Evolutionary conservation across 2,329 filamentous ascomycete species (phyloP).

Genomic region (Thielaviopsis populi): DNA sequence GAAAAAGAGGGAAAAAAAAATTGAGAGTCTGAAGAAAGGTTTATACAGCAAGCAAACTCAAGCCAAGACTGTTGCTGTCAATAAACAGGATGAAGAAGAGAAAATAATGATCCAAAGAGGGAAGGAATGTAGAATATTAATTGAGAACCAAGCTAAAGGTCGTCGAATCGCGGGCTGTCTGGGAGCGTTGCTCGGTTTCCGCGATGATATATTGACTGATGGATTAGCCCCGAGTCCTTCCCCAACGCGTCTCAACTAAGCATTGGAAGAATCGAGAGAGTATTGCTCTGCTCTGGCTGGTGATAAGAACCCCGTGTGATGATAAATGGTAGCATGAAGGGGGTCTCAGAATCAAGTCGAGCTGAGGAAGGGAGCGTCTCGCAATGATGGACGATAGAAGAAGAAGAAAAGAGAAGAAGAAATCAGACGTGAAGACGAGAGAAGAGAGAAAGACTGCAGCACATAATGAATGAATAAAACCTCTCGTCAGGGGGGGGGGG

Average conservation of each 20-base stretch:
- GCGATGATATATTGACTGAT: background rate
- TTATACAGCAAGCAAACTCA: background rate
- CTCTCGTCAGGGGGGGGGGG: background rate
- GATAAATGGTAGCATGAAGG: background rate
- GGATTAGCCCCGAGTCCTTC: background rate
- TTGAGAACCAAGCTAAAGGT: background rate
- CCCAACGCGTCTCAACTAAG: constrained; percentile 3
- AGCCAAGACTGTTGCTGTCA: background rate
- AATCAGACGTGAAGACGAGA: constrained; percentile 4
- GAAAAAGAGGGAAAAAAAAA: background rate
- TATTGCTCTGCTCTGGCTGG: background rate
- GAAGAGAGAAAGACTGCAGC: background rate
- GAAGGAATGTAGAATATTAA: constrained; percentile 9
- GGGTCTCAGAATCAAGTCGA: background rate
- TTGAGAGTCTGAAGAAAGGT: background rate
- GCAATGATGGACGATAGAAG: background rate
- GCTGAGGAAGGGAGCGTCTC: background rate
- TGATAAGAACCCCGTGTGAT: background rate
- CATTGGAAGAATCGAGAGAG: background rate
- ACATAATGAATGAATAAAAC: background rate
- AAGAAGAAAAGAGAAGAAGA: background rate
- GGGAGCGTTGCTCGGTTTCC: background rate
- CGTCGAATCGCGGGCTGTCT: constrained; percentile 1
- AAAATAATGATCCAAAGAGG: constrained; percentile 7
- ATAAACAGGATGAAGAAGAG: background rate